phyloP scores from a whole-genome alignment of 2,329 filamentous ascomycete species.

The Gyromitra esculenta region DNA sequence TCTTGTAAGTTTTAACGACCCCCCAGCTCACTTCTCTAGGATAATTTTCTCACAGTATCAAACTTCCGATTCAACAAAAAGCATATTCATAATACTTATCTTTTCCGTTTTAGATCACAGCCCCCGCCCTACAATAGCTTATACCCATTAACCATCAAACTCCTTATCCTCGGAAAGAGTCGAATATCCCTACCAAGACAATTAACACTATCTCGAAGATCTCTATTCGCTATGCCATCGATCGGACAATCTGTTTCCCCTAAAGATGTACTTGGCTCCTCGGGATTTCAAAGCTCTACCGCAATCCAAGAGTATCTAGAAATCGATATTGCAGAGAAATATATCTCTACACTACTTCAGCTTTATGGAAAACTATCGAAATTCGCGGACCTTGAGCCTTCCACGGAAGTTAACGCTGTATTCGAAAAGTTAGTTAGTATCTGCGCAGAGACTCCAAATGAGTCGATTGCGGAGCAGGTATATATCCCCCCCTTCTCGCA shows the following conservation, averaged over 20 bases:
- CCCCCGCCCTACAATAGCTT: neutral
- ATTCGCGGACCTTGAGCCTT: slow-evolving; percentile 28
- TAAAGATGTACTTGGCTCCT: neutral
- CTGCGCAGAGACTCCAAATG: slow-evolving; percentile 22
- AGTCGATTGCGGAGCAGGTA: slow-evolving; percentile 16
- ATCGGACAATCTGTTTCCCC: slow-evolving; percentile 6
- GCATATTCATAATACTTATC: neutral
- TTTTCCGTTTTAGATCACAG: neutral
- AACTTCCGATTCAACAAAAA: neutral
- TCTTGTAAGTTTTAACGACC: neutral
- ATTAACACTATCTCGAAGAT: neutral
- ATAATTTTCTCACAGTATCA: neutral
- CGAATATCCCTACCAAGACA: neutral
- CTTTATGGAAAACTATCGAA: slow-evolving; percentile 13
- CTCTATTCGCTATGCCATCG: neutral
- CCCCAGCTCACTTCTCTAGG: neutral
- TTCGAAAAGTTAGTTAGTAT: slow-evolving; percentile 36
- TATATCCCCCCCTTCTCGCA: neutral
- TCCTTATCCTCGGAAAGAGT: neutral
- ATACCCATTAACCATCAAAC: neutral
- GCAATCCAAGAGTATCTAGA: neutral
- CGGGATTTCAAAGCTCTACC: neutral
- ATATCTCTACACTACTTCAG: slow-evolving; percentile 13
- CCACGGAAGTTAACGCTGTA: slow-evolving; percentile 24
- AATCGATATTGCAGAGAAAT: neutral